Percentiles rank a stretch among this genome's conserved stretches.
phyloP scores from a whole-genome alignment of 768 basidiomycete genomes.

The Hygrocybe coccinea region DNA sequence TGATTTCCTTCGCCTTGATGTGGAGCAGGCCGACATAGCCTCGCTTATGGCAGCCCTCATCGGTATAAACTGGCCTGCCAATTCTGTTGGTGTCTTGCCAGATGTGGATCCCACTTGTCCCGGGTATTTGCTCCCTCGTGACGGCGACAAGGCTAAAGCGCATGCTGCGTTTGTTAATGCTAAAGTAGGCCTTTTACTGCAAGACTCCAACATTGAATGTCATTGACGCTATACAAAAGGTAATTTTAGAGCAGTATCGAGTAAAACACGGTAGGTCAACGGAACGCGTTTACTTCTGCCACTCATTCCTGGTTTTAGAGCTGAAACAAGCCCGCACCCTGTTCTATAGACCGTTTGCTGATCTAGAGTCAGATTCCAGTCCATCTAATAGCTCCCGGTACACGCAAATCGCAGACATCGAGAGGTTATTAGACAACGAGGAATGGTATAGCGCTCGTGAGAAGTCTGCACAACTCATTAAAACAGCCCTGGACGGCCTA shows the following conservation, averaged over 20 bases:
- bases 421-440: slow-evolving; percentile 38
- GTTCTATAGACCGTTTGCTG: slow-evolving; percentile 57
- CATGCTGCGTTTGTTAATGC: slow-evolving; percentile 59
- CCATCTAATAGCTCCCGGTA: slow-evolving; percentile 33
- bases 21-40: slow-evolving; percentile 81
- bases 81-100: slow-evolving; percentile 77
- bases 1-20: slow-evolving; percentile 60
- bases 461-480: slow-evolving; percentile 48
- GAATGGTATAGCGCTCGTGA: slow-evolving; percentile 48
- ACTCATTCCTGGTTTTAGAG: slow-evolving; percentile 36
- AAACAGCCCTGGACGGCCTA: slow-evolving; percentile 52
- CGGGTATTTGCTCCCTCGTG: slow-evolving; percentile 50
- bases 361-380: slow-evolving; percentile 35
- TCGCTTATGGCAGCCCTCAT: slow-evolving; percentile 72
- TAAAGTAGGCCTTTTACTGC: slow-evolving; percentile 33
- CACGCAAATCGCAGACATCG: slow-evolving; percentile 37
- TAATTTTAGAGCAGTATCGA: slow-evolving; percentile 71
- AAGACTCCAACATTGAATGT: not conserved
- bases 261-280: slow-evolving; percentile 57
- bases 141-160: slow-evolving; percentile 50
- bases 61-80: slow-evolving; percentile 72
- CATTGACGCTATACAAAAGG: slow-evolving; percentile 28
- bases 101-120: slow-evolving; percentile 58
- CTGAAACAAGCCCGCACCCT: slow-evolving; percentile 54
- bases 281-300: not conserved